Evolutionary conservation across 768 basidiomycete species (phyloP).

Genomic region (Boletus pseudopeckii): DNA sequence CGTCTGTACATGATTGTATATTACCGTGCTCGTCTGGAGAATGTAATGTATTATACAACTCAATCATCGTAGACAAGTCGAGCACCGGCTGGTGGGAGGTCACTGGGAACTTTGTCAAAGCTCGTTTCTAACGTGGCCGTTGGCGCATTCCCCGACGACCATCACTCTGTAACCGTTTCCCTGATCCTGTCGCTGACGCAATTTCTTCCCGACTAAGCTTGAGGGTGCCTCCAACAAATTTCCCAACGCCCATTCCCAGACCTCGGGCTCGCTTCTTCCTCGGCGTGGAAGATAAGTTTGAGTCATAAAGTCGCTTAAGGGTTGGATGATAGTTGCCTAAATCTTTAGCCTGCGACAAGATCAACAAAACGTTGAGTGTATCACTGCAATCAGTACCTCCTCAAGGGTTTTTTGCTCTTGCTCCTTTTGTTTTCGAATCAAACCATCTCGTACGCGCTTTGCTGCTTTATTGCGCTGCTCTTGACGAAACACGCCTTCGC

Average conservation of each 20-base stretch:
- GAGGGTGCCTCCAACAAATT: slow-evolving; percentile 65
- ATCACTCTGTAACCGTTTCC: slow-evolving; percentile 2
- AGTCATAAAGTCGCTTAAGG: slow-evolving; percentile 64
- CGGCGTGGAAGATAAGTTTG: slow-evolving; percentile 22
- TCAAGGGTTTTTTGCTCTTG: slow-evolving; percentile 53
- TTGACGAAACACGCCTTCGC: slow-evolving; percentile 57
- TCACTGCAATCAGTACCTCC: slow-evolving; percentile 48
- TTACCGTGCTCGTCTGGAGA: not conserved
- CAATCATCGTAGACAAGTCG: not conserved
- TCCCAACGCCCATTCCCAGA: slow-evolving; percentile 75
- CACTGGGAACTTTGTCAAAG: not conserved
- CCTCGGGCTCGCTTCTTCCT: slow-evolving; percentile 58
- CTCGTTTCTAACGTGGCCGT: slow-evolving; percentile 7
- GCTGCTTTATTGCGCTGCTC: slow-evolving; percentile 68
- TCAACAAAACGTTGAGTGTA: not conserved
- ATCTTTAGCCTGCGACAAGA: slow-evolving; percentile 62
- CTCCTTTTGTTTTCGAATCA: slow-evolving; percentile 59
- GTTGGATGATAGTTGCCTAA: slow-evolving; percentile 82
- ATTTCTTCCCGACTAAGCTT: slow-evolving; percentile 65
- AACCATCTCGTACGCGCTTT: slow-evolving; percentile 69
- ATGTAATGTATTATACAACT: slow-evolving; percentile 4
- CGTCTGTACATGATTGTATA: slow-evolving; percentile 1
- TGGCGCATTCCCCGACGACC: not conserved
- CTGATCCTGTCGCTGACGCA: slow-evolving; percentile 30
- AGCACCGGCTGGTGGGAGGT: too few relatives aligned